Evolutionary conservation across 305 asterid genomes (phyloP), one percentile per base, ranked within the genome.

Genomic region (Ilex paraguariensis): DNA sequence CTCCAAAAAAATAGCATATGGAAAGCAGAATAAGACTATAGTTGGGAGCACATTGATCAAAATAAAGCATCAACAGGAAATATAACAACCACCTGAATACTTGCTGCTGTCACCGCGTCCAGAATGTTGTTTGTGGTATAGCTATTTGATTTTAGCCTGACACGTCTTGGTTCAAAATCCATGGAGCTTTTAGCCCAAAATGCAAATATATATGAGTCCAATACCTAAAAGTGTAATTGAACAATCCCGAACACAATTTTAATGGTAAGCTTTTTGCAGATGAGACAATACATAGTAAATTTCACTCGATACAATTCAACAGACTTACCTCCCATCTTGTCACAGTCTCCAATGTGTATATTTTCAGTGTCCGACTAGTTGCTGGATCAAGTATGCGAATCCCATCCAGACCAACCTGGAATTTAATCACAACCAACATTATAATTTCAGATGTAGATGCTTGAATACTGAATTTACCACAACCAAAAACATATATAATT

Each of bases 341-440:
- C 68, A 91, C 79, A 4, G 71, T 69, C 63, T 88, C 90, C 31
- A 91, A 95, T 39, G 95, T 76, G 73, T 80, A 88, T 65, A 86
- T 78, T 73, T 78, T 79, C 40, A 82, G 76, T 33, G 80, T 84
- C 68, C 85, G 73, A 70, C 80, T 84, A 67, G 88, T 82, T 52
- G 81, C 77, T 31, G 91, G 88, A 59, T 91, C 94, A 75, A 86
- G 80, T 72, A 91, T 31, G 63, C 88, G 75, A 69, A 91, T 91
- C 58, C 98, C 98, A 42, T 91, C 96, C 60, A 91, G 77, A 62
- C 98, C 96, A 82, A 91, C 77, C 96, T 91, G 78, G 63, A 52
- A 57, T 58, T 59, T 46, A 10, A 46, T 46, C 5, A 10, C 52
- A 13, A 46, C 1, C 31, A n/a, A 54, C 13, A 54, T 54, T 5